A percentile compares a stretch with the other conserved stretches of the same genome.
Evolutionary conservation across 331 rosid species (phyloP).

Genomic region (Pyrus hybrid): DNA sequence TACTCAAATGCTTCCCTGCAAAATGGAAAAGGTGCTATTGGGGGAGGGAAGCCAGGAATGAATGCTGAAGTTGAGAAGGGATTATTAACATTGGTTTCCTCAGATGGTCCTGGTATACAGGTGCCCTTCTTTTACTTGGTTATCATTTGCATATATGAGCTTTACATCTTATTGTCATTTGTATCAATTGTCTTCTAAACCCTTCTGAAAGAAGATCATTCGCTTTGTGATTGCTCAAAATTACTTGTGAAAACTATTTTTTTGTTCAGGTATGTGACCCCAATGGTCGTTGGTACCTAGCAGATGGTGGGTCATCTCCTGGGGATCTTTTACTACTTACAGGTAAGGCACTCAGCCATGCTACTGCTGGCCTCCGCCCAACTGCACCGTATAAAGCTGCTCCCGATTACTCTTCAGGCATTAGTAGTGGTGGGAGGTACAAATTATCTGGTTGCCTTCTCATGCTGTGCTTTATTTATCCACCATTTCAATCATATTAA

Average conservation of each 20-base stretch:
- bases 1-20: slow-evolving; percentile 47
- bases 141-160: background rate
- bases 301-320: slow-evolving; percentile 65
- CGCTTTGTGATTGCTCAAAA: background rate
- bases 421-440: slow-evolving; percentile 76
- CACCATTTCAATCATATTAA: background rate
- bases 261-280: slow-evolving; percentile 78
- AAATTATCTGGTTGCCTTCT: background rate
- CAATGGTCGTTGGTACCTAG: slow-evolving; percentile 90
- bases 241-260: slow-evolving; percentile 6
- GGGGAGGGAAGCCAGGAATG: slow-evolving; percentile 67
- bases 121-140: slow-evolving; percentile 34
- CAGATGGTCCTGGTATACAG: slow-evolving; percentile 93
- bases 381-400: slow-evolving; percentile 77
- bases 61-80: slow-evolving; percentile 92
- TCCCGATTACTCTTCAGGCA: slow-evolving; percentile 41
- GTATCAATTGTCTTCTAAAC: background rate
- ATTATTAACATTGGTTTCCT: slow-evolving; percentile 73
- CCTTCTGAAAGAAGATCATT: background rate
- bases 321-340: slow-evolving; percentile 92
- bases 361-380: slow-evolving; percentile 86
- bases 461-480: background rate
- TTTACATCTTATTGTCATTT: background rate
- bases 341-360: slow-evolving; percentile 89
- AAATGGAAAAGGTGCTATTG: slow-evolving; percentile 69